Base-by-base conservation (phyloP, 2,329 filamentous ascomycete genomes). In the Bipolaris victoriae region DNA sequence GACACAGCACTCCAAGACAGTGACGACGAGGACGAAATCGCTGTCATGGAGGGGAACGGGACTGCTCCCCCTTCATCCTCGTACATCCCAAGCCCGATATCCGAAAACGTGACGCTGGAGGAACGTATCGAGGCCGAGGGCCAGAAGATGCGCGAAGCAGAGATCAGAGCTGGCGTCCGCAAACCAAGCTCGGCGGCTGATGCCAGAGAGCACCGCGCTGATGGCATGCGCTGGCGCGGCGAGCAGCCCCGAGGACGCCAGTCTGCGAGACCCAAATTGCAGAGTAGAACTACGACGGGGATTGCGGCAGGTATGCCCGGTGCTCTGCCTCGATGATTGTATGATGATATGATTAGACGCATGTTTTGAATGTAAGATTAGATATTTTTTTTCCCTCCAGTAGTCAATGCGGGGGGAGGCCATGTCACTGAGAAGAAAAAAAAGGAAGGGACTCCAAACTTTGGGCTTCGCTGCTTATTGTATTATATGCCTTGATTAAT, bases 61-160 rank as follows among this genome's bases (percentile, higher is more conserved):
- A 49, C 50, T 11, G 50, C 55, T n/a, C 41, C 58, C 3, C 53
- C 58, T 16, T 40, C 52, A 6, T 43, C 52, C 7, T 50, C 53
- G 7, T 59, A 65, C 45, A 48, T 55, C 15, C 56, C 60, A 26
- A 61, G 33, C 4, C 55, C 55, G 10, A 57, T 57, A 16, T 31
- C 55, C 2, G 55, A 57, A 13, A 57, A 57, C n/a, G 58, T 50
- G 1, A 65, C 65, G 31, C 57, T 77, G 18, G 73, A 76, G 58
- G 69, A 62, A 18, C 64, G 74, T 7, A 75, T 68, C 10, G 73
- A 71, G 48, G 74, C 68, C 10, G 75, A 76, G 49, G 76, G 75
- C 20, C 67, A 69, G 10, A 76, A 74, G 47, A 41, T 77, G 44
- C 57, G 76, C 11, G 73, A 77, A 40, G 75, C 76, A 0, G 76